phyloP scores from a whole-genome alignment of 192 early-diverging fungal genomes.

The Radiomyces spectabilis region DNA sequence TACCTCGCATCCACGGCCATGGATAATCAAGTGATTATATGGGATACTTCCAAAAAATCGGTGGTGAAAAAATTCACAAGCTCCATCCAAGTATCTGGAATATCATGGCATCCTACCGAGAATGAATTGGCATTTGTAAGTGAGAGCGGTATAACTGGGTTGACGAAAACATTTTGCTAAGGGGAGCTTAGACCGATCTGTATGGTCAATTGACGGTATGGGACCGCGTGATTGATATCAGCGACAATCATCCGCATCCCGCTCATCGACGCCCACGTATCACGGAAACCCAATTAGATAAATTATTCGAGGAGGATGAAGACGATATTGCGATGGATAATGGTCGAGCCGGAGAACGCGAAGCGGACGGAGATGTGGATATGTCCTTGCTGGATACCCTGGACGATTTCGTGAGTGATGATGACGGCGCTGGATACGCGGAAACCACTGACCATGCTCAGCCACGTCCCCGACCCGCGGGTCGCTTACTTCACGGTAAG shows the following conservation, averaged over 20 bases:
- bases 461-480: not conserved
- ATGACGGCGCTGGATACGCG: slow-evolving; percentile 74
- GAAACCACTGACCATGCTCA: slow-evolving; percentile 11
- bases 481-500: not conserved
- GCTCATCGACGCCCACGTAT: not conserved
- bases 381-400: slow-evolving; percentile 48
- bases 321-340: not conserved
- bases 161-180: slow-evolving; percentile 6
- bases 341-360: slow-evolving; percentile 19
- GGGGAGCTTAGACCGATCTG: not conserved
- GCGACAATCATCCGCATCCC: not conserved
- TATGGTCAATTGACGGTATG: slow-evolving; percentile 3
- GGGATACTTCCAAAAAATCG: slow-evolving; percentile 52
- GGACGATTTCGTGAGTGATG: slow-evolving; percentile 82
- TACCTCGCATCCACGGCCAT: slow-evolving; percentile 46
- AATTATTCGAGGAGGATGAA: slow-evolving; percentile 3
- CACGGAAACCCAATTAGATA: slow-evolving; percentile 11
- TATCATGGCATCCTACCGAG: slow-evolving; percentile 60
- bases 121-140: slow-evolving; percentile 58
- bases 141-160: not conserved
- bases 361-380: slow-evolving; percentile 16
- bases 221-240: not conserved
- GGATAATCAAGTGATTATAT: slow-evolving; percentile 48
- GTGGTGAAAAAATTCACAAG: slow-evolving; percentile 31
- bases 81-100: slow-evolving; percentile 36